Percentiles rank a stretch among this genome's conserved stretches.
These are phyloP conservation scores for Kregervanrija pseudodelftensis DNA, from an alignment of 805 yeast genomes.

Conservation along the genomic window DNA sequence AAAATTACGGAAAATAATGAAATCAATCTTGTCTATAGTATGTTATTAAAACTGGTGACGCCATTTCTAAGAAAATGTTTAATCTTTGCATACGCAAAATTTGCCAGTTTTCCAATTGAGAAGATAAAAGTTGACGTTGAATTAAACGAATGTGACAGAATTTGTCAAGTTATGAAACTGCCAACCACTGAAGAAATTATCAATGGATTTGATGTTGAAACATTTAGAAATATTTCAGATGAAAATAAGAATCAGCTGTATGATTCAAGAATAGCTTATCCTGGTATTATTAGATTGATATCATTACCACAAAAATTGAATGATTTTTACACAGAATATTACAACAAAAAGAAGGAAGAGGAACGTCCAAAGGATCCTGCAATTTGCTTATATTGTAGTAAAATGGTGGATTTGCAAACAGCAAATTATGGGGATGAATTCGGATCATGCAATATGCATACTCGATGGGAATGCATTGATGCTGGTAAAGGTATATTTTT, in stretches of 20 bases:
- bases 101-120: slow-evolving; percentile 3
- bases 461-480: slow-evolving; percentile 51
- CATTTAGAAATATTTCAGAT: slow-evolving; percentile 7
- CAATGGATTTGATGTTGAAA: slow-evolving; percentile 8
- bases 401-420: slow-evolving; percentile 59
- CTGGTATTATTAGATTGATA: slow-evolving; percentile 55
- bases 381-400: slow-evolving; percentile 77
- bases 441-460: slow-evolving; percentile 82
- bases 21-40: slow-evolving; percentile 39
- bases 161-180: slow-evolving; percentile 43
- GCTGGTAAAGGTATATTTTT: slow-evolving; percentile 63
- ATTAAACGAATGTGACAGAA: slow-evolving; percentile 44
- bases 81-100: slow-evolving; percentile 37
- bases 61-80: slow-evolving; percentile 62
- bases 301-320: slow-evolving; percentile 63
- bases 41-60: slow-evolving; percentile 48
- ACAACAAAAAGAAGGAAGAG: slow-evolving; percentile 36
- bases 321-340: slow-evolving; percentile 54
- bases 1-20: slow-evolving; percentile 11
- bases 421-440: slow-evolving; percentile 42
- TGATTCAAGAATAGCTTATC: slow-evolving; percentile 41
- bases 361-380: slow-evolving; percentile 62
- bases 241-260: slow-evolving; percentile 8
- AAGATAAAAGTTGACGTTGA: slow-evolving; percentile 8
- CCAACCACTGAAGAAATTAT: slow-evolving; percentile 30